Evolutionary conservation across 345 rosid species (phyloP).

Genomic region (Citrus australasica): DNA sequence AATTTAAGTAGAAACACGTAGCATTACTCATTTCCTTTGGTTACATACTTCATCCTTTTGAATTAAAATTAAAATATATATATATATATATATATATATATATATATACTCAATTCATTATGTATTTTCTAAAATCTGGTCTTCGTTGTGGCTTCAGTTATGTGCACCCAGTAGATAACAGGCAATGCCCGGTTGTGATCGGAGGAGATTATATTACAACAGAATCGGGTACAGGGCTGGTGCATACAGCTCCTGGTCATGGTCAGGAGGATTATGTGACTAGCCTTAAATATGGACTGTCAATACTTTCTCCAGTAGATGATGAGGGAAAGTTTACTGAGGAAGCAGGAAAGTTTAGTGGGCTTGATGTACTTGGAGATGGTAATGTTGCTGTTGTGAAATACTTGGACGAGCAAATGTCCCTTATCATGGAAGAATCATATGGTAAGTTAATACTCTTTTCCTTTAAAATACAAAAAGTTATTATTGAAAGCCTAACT

Average conservation of each 20-base stretch:
- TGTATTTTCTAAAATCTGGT: slow-evolving; percentile 7
- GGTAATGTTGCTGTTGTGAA: slow-evolving; percentile 82
- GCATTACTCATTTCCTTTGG: neutral
- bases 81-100: neutral
- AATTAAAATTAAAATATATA: neutral
- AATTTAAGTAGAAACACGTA: slow-evolving; percentile 5
- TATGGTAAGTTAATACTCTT: slow-evolving; percentile 50
- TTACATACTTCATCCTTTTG: neutral
- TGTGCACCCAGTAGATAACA: slow-evolving; percentile 67
- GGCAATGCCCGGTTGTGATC: slow-evolving; percentile 76
- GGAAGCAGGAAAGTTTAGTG: slow-evolving; percentile 82
- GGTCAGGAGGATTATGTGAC: slow-evolving; percentile 95
- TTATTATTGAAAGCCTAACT: slow-evolving; percentile 1
- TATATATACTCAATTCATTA: neutral
- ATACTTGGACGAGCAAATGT: slow-evolving; percentile 67
- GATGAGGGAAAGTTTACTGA: slow-evolving; percentile 91
- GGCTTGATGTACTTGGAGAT: slow-evolving; percentile 92
- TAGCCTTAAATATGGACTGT: slow-evolving; percentile 81
- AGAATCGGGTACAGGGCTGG: slow-evolving; percentile 97
- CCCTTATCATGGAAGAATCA: slow-evolving; percentile 79
- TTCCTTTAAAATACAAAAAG: slow-evolving; percentile 3
- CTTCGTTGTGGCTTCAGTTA: slow-evolving; percentile 54
- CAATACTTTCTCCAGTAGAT: slow-evolving; percentile 78
- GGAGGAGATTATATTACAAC: slow-evolving; percentile 97
- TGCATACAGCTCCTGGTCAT: slow-evolving; percentile 99